Base-by-base conservation (phyloP, 108 stramenopile genomes). In the Nitzschia palea region DNA sequence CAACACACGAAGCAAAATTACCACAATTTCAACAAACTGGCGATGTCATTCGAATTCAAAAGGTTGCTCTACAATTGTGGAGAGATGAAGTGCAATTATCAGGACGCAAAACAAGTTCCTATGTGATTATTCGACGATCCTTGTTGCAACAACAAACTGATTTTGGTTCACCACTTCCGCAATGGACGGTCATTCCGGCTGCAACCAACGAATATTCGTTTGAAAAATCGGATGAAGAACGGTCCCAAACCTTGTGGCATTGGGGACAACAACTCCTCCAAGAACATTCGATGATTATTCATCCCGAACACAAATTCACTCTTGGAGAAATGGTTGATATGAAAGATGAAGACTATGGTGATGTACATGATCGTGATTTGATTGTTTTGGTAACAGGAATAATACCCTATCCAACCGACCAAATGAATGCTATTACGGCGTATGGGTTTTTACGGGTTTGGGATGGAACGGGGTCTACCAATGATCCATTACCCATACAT, bases 401-500 rank as follows among this genome's bases (percentile, higher is more conserved):
- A 3, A 63, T 85, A 65, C 79, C 76, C 0, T 70, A 33, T 23
- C 57, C 69, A 25, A 32, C 34, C 14, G 32, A 59, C 20, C 22
- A 30, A 48, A 31, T 23, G 32, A 33, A 23, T 4, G 55, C 18
- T 14, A 33, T 62, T 43, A 52, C 56, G 5, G 78, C 84, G 1
- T 42, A 44, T 51, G 93, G 87, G 30, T 87, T 81, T 45, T 69
- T 95, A 56, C 81, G 93, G 29, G 71, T 95, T 22, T 95, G 93
- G 93, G 93, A 95, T 78, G 93, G 93, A 34, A 86, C 93, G 6
- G 93, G 93, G 35, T 66, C 89, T 20, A 55, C 44, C n/a, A 86
- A 87, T 25, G 93, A 91, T 71, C 82, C 82, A 67, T 68, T 75
- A 57, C 83, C 86, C 26, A 52, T 70, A 34, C 48, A 71, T 25